Evolutionary conservation across 2,329 filamentous ascomycete species (phyloP).

Genomic region (Aspergillus unguis): DNA sequence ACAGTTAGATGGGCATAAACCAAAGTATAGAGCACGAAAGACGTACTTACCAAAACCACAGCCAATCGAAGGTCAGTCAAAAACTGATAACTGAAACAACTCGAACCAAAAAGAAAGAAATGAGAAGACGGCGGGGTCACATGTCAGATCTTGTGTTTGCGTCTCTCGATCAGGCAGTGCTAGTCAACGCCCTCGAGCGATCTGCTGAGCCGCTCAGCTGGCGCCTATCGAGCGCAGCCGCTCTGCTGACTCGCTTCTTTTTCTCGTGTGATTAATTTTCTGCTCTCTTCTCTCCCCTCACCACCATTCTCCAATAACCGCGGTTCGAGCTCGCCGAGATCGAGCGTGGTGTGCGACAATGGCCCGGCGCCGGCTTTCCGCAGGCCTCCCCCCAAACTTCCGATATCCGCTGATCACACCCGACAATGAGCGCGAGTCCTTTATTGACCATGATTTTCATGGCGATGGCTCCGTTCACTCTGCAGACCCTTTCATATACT

Average conservation of each 20-base stretch:
- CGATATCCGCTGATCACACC: slow-evolving; percentile 10
- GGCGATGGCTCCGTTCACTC: slow-evolving; percentile 5
- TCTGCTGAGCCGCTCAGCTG: slow-evolving; percentile 3
- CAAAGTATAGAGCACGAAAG: too few species aligned
- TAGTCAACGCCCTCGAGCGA: neutral
- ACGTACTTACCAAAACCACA: too few species aligned
- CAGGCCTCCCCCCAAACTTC: slow-evolving; percentile 2
- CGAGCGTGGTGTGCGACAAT: neutral
- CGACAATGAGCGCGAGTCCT: slow-evolving; percentile 6
- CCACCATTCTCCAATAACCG: neutral
- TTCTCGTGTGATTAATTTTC: neutral
- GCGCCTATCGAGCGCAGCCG: neutral
- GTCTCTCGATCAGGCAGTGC: too few species aligned
- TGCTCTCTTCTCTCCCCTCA: neutral
- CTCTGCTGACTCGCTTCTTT: neutral
- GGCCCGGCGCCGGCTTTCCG: slow-evolving; percentile 6
- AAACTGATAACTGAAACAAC: too few species aligned
- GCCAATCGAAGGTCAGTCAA: too few species aligned
- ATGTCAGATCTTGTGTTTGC: too few species aligned
- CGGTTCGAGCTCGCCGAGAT: neutral
- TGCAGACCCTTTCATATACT: slow-evolving; percentile 3
- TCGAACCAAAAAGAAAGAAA: too few species aligned
- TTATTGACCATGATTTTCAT: slow-evolving; percentile 3
- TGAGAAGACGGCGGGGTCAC: too few species aligned
- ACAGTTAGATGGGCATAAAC: too few species aligned